Base-by-base conservation (phyloP, 1,139 yeast species). In the Meyerozyma carpophila region DNA sequence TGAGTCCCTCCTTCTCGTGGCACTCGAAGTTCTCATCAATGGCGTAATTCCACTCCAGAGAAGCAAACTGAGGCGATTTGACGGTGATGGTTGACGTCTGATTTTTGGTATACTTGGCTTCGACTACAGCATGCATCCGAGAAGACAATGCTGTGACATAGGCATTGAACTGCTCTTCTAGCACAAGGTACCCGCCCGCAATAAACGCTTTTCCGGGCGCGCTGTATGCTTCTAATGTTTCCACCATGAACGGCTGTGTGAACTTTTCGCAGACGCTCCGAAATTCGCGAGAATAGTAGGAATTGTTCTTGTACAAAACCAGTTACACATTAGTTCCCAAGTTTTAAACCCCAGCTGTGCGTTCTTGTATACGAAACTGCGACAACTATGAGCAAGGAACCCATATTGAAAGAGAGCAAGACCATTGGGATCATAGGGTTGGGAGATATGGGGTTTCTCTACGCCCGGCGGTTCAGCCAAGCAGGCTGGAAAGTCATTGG, bases 141-240 rank as follows among this genome's bases (percentile, higher is more conserved):
- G 96, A 81, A 1, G 96, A 86, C 24, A 93, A 74, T 0, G 96
- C 98, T 6, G 93, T 82, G 6, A 89, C 95, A 59, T 84, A 87
- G 0, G 96, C 81, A 41, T 73, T 68, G 63, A 86, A 90, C 36
- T 61, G 61, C 0, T 93, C 91, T 46, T 87, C 94, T 24, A 93
- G 69, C 0, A 93, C 98, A 41, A 93, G 73, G 59, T 93, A 93
- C 0, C 98, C 98, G 9, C 98, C 98, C 0, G 95, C 97, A 14
- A 93, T 57, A 32, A 93, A 70, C 1, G 97, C 98, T 62, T 93
- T 93, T 0, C 98, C 97, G 0, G 98, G 98, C 0, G 98, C 95
- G 57, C 96, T 86, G 58, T 81, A 90, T 14, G 68, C 77, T 16
- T 44, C 10, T 11, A 31, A n/a, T 13, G 14, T 31, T 31, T 13